Percentiles rank a stretch among this genome's conserved stretches.
phyloP scores from a whole-genome alignment of 805 yeast genomes.

The Ogataea sp. region DNA sequence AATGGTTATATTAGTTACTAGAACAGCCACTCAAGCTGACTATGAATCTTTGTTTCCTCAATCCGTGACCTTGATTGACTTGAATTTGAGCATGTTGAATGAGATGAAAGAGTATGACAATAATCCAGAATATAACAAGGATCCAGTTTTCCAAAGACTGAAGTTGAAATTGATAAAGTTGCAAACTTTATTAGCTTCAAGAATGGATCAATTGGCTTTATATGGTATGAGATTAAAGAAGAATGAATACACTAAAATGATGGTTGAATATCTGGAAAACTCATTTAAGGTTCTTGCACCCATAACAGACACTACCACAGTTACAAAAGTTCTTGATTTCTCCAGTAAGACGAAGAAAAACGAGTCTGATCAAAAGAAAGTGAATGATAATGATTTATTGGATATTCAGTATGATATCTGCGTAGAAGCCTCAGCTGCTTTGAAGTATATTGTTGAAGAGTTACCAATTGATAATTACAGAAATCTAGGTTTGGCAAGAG shows the following conservation, averaged over 20 bases:
- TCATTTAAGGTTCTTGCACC: slow-evolving; percentile 15
- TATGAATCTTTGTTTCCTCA: slow-evolving; percentile 17
- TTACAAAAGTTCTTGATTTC: neutral
- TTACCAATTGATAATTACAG: slow-evolving; percentile 55
- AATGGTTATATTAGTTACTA: slow-evolving; percentile 17
- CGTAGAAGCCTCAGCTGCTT: slow-evolving; percentile 49
- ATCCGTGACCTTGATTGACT: slow-evolving; percentile 18
- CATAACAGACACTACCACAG: neutral
- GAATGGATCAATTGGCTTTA: slow-evolving; percentile 20
- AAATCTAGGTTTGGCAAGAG: slow-evolving; percentile 25
- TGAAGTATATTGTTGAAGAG: slow-evolving; percentile 47
- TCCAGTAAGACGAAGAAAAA: too few relatives aligned
- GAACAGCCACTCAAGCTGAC: slow-evolving; percentile 19
- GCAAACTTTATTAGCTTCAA: slow-evolving; percentile 18
- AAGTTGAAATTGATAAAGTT: slow-evolving; percentile 24
- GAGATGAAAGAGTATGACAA: slow-evolving; percentile 9
- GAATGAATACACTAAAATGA: slow-evolving; percentile 24
- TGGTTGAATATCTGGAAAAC: slow-evolving; percentile 26
- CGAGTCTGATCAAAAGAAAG: neutral
- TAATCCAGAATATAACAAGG: slow-evolving; percentile 4
- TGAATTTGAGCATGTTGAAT: slow-evolving; percentile 15
- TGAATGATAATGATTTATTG: slow-evolving; percentile 10
- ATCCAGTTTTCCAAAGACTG: slow-evolving; percentile 17
- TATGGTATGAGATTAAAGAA: slow-evolving; percentile 21
- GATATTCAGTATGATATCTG: slow-evolving; percentile 22